Percentiles rank a stretch among this genome's conserved stretches.
These are phyloP conservation scores for Lactarius vividus DNA, from an alignment of 768 basidiomycete genomes.

Conservation along the genomic window DNA sequence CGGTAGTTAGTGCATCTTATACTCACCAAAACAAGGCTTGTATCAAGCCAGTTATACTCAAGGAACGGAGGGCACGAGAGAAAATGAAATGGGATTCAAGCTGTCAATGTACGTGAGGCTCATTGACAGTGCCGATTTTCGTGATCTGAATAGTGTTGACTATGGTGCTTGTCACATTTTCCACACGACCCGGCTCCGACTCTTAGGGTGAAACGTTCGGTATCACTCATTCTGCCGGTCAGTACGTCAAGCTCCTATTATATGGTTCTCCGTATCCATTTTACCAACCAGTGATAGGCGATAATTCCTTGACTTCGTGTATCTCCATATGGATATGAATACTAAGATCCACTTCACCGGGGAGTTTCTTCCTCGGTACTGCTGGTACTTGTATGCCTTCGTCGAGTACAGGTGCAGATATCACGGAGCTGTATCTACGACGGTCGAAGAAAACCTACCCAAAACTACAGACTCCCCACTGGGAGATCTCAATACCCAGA, in stretches of 20 bases:
- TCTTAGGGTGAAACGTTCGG: constrained; percentile 11
- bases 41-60: constrained; percentile 27
- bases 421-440: no score
- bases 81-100: constrained; percentile 30
- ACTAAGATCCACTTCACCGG: no score
- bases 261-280: constrained; percentile 15
- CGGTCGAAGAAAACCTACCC: no score
- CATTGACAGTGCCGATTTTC: not conserved
- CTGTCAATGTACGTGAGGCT: constrained; percentile 31
- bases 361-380: no score
- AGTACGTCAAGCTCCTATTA: constrained; percentile 25
- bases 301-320: no score
- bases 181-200: constrained; percentile 24
- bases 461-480: no score
- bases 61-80: constrained; percentile 30
- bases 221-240: constrained; percentile 22
- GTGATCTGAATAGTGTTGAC: not conserved
- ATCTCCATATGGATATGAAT: no score
- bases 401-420: no score
- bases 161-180: constrained; percentile 24
- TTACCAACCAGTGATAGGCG: no score
- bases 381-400: no score
- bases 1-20: not conserved
- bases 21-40: constrained; percentile 2
- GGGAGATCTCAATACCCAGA: no score